phyloP scores from a whole-genome alignment of 2,329 filamentous ascomycete genomes.

The Atkinsonella texensis region DNA sequence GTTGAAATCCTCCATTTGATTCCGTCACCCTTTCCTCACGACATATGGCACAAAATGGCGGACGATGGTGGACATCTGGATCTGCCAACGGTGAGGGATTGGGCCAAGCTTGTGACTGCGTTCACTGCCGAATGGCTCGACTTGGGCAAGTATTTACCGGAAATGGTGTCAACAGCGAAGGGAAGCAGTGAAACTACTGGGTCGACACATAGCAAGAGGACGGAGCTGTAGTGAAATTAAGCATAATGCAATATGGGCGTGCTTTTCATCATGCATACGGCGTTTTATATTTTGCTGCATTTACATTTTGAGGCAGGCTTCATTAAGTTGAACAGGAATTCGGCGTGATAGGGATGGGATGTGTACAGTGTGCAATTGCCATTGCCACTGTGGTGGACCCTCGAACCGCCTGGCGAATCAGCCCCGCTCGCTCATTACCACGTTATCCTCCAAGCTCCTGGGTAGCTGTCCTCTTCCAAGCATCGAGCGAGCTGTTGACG shows the following conservation, averaged over 20 bases:
- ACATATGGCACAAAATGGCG: constrained; percentile 73
- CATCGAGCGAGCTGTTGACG: constrained; percentile 6
- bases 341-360: background rate
- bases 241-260: background rate
- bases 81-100: constrained; percentile 68
- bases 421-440: constrained; percentile 10
- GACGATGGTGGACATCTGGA: constrained; percentile 84
- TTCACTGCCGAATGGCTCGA: constrained; percentile 93
- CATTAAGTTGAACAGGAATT: too few species aligned
- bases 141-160: constrained; percentile 33
- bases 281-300: background rate
- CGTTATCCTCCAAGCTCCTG: constrained; percentile 11
- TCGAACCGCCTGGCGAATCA: constrained; percentile 11
- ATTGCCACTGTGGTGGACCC: constrained; percentile 2
- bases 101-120: constrained; percentile 70
- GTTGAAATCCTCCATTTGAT: constrained; percentile 88
- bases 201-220: constrained; percentile 16
- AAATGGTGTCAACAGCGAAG: constrained; percentile 11
- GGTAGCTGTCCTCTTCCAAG: constrained; percentile 19
- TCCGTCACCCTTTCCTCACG: constrained; percentile 60
- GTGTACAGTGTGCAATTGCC: background rate
- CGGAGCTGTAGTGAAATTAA: constrained; percentile 16
- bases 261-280: background rate
- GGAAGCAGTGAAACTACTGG: constrained; percentile 16
- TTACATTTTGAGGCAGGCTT: too few species aligned